Conservation (phyloP, 2,329 filamentous ascomycete genomes). For the Colletotrichum shisoi region DNA sequence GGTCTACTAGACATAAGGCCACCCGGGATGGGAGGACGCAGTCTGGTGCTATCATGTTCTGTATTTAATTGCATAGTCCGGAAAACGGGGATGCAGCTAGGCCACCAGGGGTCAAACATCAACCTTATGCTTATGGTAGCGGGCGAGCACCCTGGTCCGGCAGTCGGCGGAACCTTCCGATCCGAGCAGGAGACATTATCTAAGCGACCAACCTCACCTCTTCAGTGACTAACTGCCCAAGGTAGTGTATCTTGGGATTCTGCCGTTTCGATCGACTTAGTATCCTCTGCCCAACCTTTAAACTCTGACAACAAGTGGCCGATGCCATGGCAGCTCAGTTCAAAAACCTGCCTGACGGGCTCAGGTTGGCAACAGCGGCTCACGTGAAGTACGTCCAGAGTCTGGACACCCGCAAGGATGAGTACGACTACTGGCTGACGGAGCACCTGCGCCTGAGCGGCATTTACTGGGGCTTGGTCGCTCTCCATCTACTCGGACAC, state of each 20-base stretch:
- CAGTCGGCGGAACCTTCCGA: slow-evolving; percentile 31
- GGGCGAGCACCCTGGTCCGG: slow-evolving; percentile 10
- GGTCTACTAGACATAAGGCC: not conserved
- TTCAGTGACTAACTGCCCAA: not conserved
- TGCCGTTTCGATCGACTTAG: not conserved
- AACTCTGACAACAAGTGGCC: not conserved
- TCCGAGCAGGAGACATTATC: slow-evolving; percentile 20
- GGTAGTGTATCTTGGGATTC: slow-evolving; percentile 4
- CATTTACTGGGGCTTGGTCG: slow-evolving; percentile 93
- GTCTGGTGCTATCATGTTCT: not conserved
- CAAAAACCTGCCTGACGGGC: slow-evolving; percentile 51
- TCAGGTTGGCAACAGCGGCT: slow-evolving; percentile 59
- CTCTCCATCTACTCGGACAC: slow-evolving; percentile 82
- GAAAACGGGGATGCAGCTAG: not conserved
- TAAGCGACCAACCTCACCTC: slow-evolving; percentile 36
- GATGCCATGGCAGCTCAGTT: slow-evolving; percentile 48
- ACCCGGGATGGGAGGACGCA: too few relatives aligned
- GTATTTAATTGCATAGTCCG: not conserved
- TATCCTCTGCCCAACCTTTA: not conserved
- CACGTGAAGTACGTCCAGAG: slow-evolving; percentile 95
- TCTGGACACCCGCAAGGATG: slow-evolving; percentile 89
- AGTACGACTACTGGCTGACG: slow-evolving; percentile 97
- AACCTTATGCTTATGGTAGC: not conserved
- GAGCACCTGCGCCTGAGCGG: slow-evolving; percentile 96
- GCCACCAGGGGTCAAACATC: not conserved